Conservation (phyloP, 2,329 filamentous ascomycete species). For the Cordyceps cicadae region DNA sequence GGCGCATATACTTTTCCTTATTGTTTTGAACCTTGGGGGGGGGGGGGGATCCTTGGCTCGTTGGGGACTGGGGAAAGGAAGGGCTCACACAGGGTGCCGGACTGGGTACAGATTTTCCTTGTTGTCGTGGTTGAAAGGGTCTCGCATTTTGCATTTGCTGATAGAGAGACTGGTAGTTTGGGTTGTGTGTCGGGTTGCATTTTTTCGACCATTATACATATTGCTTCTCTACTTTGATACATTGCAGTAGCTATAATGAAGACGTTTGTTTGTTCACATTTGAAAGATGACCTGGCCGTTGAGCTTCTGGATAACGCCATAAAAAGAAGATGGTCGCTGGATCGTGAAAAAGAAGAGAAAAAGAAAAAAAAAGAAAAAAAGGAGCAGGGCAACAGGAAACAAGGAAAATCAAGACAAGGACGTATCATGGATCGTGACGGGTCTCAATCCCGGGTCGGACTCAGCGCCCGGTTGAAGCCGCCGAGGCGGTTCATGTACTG, state of each 20-base stretch:
- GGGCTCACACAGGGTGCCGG: not conserved
- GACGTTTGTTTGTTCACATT: not conserved
- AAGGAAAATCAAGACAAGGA: not conserved
- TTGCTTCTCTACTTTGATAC: not conserved
- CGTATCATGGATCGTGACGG: not conserved
- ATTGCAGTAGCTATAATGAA: not conserved
- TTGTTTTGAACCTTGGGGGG: not conserved
- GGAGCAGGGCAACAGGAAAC: too few relatives aligned
- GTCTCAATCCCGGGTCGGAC: conserved; percentile 37
- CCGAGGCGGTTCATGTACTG: conserved; percentile 92
- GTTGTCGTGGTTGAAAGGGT: not conserved
- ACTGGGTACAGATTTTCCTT: not conserved
- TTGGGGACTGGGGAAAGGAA: not conserved
- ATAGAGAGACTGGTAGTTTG: too few relatives aligned
- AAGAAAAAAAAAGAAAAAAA: not conserved
- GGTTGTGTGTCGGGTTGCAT: not conserved
- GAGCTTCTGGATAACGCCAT: too few relatives aligned
- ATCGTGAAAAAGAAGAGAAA: not conserved
- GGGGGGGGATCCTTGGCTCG: not conserved
- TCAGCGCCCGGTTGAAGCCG: conserved; percentile 73
- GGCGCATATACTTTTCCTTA: conserved; percentile 5
- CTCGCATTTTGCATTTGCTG: too few relatives aligned
- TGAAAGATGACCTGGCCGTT: too few relatives aligned
- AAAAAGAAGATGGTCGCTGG: not conserved
- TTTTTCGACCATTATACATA: not conserved